Base-by-base conservation (phyloP, 106 monocot species). In the Dioscorea dumetorum region DNA sequence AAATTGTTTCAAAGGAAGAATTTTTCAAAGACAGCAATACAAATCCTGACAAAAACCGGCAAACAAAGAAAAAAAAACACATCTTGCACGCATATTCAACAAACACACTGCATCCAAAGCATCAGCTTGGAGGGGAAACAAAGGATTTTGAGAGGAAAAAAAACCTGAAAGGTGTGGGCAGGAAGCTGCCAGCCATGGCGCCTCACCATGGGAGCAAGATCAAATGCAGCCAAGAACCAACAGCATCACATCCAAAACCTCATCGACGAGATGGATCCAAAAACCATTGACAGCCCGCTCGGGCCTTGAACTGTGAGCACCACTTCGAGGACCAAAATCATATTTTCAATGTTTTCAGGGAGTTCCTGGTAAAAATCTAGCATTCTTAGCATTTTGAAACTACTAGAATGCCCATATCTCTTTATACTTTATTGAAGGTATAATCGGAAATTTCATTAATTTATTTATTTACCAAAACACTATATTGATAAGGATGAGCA, bases 181-280 rank as follows among this genome's bases (percentile, higher is more conserved):
- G 84, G 84, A 49, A 84, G 70, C 59, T 80, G 84, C 84, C 80
- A 84, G 16, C 84, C 84, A 52, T 84, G 69, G 22, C 84, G 73
- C 57, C 84, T 73, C 54, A 72, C 80, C 84, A 84, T 84, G 17
- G 18, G 31, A 19, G 20, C 8, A 24, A 12, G 17, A 34, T 35
- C 21, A 7, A 63, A 48, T 3, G 58, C 64, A 20, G 64, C 57
- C 24, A 21, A 34, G 4, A 32, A 23, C 24, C 48, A 24, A 24
- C 70, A 62, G 62, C 70, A 76, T 76, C 57, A 48, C 18, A 28
- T 28, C 61, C 41, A 41, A 41, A 41, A 41, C 41, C 41, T 41
- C 41, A 41, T 41, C 41, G 6, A 6, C 41, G 41, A 41, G 41
- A 41, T 41, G 41, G 41, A 41, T 41, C 41, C 41, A 41, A 41